These are phyloP conservation scores for Rhizopogon vesiculosus DNA, from an alignment of 768 basidiomycete genomes.

Conservation along the genomic window DNA sequence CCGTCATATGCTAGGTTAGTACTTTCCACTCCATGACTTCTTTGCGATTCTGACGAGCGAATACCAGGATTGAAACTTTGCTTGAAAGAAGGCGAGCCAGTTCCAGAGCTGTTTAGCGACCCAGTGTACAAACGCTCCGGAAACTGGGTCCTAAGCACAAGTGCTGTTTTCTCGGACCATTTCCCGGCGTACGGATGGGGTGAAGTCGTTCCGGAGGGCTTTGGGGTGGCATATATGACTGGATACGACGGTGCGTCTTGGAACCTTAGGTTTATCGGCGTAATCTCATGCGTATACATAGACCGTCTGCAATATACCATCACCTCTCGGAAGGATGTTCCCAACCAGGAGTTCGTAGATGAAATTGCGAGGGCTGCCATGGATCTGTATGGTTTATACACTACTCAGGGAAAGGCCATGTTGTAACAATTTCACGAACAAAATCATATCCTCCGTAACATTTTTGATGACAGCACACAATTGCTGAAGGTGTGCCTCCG, in stretches of 20 bases:
- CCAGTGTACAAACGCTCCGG: conserved; percentile 67
- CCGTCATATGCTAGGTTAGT: conserved; percentile 78
- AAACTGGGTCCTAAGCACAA: conserved; percentile 88
- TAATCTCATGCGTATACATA: conserved; percentile 19
- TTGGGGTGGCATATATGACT: conserved; percentile 95
- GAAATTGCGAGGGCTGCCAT: conserved; percentile 62
- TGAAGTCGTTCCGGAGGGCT: conserved; percentile 91
- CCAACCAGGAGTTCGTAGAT: conserved; percentile 64
- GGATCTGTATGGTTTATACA: conserved; percentile 66
- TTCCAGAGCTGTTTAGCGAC: conserved; percentile 73
- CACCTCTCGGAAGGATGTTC: conserved; percentile 84
- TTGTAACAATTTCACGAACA: conserved; percentile 18
- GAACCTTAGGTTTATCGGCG: conserved; percentile 4
- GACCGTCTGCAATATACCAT: conserved; percentile 83
- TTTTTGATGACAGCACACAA: too few species aligned
- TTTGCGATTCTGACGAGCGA: neutral
- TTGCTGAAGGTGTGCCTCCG: too few species aligned
- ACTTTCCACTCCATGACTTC: neutral
- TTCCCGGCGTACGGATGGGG: conserved; percentile 92
- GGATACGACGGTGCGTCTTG: conserved; percentile 62
- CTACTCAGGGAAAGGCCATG: conserved; percentile 28
- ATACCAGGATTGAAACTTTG: conserved; percentile 65
- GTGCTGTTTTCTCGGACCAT: conserved; percentile 81
- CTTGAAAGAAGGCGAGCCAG: conserved; percentile 52
- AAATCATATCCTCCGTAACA: too few species aligned